These are phyloP conservation scores for Colletotrichum cereale DNA, from an alignment of 2,329 filamentous ascomycete species.

Conservation along the genomic window DNA sequence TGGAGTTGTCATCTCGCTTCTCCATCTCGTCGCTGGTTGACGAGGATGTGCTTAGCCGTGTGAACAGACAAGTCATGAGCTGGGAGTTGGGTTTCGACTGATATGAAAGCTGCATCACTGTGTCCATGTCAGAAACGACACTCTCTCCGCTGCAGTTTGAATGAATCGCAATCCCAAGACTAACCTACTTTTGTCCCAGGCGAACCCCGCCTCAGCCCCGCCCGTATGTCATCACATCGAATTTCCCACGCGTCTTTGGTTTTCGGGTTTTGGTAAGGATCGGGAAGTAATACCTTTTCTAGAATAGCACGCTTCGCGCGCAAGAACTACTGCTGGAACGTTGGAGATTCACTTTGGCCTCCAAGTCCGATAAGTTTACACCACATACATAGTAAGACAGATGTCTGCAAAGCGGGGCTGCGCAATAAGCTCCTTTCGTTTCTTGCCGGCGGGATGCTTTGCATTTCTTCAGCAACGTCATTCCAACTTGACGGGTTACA, in stretches of 20 bases:
- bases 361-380: too few relatives aligned
- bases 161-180: background rate
- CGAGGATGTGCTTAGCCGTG: background rate
- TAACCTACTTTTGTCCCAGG: background rate
- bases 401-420: background rate
- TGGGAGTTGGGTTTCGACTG: background rate
- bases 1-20: background rate
- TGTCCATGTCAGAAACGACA: background rate
- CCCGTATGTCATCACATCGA: background rate
- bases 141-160: background rate
- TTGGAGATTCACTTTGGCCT: background rate
- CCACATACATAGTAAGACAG: too few relatives aligned
- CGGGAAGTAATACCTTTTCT: background rate
- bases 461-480: background rate
- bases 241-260: background rate
- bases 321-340: background rate
- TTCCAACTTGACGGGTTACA: slow-evolving; percentile 9
- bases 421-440: slow-evolving; percentile 7
- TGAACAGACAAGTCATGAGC: background rate
- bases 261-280: background rate
- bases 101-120: background rate
- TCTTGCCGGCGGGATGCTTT: background rate
- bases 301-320: background rate
- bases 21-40: background rate
- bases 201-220: background rate